Evolutionary conservation across 495 filamentous ascomycete genomes (phyloP).

Genomic region (Astrothelium macrocarpum): DNA sequence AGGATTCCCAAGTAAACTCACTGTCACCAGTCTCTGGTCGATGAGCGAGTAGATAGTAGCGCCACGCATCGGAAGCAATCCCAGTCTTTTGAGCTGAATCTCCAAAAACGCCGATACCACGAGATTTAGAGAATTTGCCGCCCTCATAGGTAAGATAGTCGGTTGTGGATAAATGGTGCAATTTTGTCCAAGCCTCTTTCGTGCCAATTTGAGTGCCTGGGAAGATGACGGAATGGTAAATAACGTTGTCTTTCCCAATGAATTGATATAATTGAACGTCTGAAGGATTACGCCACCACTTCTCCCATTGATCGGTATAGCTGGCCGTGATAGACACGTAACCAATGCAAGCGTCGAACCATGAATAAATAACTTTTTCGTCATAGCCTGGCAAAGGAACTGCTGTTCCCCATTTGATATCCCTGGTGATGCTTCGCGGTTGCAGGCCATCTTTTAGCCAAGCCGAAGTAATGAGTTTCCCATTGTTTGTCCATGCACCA

Average conservation of each 20-base stretch:
- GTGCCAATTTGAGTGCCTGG: conserved; percentile 78
- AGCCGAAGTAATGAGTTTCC: conserved; percentile 42
- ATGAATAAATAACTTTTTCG: conserved; percentile 84
- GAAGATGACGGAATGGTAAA: conserved; percentile 75
- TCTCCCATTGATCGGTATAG: conserved; percentile 82
- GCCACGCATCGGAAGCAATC: conserved; percentile 73
- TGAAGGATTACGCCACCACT: conserved; percentile 86
- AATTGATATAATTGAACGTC: conserved; percentile 85
- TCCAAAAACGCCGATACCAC: conserved; percentile 81
- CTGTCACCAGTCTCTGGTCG: conserved; percentile 81
- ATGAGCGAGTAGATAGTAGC: conserved; percentile 80
- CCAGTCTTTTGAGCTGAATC: conserved; percentile 82
- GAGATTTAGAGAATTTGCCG: conserved; percentile 89
- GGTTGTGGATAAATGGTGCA: conserved; percentile 77
- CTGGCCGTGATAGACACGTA: conserved; percentile 88
- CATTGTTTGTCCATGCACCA: conserved; percentile 68
- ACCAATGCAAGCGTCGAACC: conserved; percentile 94
- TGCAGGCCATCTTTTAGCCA: conserved; percentile 76
- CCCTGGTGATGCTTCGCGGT: conserved; percentile 74
- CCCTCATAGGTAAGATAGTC: conserved; percentile 93
- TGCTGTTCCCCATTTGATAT: conserved; percentile 79
- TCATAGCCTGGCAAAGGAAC: conserved; percentile 55
- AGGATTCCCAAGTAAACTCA: conserved; percentile 79
- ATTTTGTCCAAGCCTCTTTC: conserved; percentile 72
- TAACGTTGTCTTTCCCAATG: conserved; percentile 90